Conservation (phyloP, 2,329 filamentous ascomycete species). For the Colletotrichum somersetense region DNA sequence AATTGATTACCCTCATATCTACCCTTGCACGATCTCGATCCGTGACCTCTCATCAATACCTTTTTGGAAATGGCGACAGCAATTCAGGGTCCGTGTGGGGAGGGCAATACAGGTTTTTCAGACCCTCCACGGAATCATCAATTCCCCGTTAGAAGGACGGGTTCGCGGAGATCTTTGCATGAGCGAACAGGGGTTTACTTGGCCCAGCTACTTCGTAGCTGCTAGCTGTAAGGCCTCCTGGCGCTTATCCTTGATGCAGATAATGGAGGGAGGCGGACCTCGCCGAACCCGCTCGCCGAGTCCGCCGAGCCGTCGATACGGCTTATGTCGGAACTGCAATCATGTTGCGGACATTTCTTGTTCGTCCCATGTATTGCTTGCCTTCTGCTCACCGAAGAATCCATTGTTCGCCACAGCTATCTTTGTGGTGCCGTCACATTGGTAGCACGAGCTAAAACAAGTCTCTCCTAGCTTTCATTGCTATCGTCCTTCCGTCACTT, state of each 20-base stretch:
- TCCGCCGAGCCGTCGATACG: not conserved
- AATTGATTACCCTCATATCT: constrained; percentile 35
- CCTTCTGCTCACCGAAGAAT: constrained; percentile 5
- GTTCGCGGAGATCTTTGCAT: not conserved
- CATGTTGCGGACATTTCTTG: not conserved
- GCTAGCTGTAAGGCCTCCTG: not conserved
- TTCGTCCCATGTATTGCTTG: constrained; percentile 1
- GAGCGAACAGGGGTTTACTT: not conserved
- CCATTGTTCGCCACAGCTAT: not conserved
- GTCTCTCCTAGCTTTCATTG: not conserved
- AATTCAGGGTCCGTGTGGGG: not conserved
- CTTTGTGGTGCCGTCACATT: constrained; percentile 22
- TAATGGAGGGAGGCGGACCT: not conserved
- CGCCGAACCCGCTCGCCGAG: not conserved
- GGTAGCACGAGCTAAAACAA: constrained; percentile 24
- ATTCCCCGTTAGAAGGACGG: not conserved
- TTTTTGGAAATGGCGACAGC: no score
- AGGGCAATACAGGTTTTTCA: not conserved
- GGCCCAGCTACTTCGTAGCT: not conserved
- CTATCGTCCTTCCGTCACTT: not conserved
- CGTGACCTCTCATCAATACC: not conserved
- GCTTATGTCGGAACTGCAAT: not conserved
- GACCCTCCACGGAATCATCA: no score
- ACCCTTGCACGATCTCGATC: not conserved
- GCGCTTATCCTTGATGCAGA: constrained; percentile 1